Evolutionary conservation across 345 rosid genomes (phyloP), one percentile per base, ranked within the genome.

Genomic region (Salix brachista): DNA sequence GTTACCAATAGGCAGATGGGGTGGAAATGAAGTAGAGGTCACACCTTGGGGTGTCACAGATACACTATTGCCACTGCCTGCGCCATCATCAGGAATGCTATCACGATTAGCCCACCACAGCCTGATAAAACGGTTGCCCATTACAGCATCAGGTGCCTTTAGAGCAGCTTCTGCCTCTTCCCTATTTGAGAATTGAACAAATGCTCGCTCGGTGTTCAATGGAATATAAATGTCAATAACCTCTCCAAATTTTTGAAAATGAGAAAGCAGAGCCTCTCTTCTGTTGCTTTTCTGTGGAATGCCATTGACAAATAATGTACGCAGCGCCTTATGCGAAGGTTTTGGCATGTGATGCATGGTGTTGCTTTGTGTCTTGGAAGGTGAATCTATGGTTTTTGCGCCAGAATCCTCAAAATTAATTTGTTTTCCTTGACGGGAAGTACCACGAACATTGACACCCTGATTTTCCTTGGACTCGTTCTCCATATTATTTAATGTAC

Each of bases 61-160:
- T 74, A 74, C 67, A 66, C 86, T 81, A 75, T 50, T 81, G 52
- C 85, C 87, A 83, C 83, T 82, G 73, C 85, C 81, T 60, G 79
- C 46, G 65, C 86, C 89, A 79, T 84, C 91, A 85, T 89, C 93
- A 67, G 85, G 88, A 77, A 92, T 83, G 80, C 85, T 92, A 85
- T 96, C 99, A 52, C 98, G 90, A 83, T 96, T 96, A 67, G 99
- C 98, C 99, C 99, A 96, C 93, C 92, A 91, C 70, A 96, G 88
- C 85, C 89, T 96, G 85, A 96, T 91, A 85, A 96, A 96, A 68
- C 98, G 97, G 84, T 96, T 96, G 70, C 98, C 99, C 99, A 96
- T 96, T 69, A 96, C 97, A 81, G 98, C 99, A 90, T 96, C 98
- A 79, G 98, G 99, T 75, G 99, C 88, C 81, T 77, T 86, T 67